A percentile compares a stretch with the other conserved stretches of the same genome.
Evolutionary conservation across 1,284 basidiomycete species (phyloP).

Genomic region (Polyporus tsugae): DNA sequence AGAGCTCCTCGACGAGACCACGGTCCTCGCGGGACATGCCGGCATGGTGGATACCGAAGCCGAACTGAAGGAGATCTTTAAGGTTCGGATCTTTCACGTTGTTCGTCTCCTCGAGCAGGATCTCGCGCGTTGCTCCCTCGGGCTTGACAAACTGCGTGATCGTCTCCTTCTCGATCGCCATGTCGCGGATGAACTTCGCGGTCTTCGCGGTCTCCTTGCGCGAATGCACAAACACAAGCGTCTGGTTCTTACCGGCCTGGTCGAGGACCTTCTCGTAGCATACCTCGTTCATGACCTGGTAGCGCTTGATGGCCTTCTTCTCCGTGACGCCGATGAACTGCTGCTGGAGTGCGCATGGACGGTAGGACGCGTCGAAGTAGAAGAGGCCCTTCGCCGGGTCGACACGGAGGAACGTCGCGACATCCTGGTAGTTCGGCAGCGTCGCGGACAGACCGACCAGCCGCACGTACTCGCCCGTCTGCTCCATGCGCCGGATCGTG

Average conservation of each 20-base stretch:
- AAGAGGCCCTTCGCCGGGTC: conserved; percentile 94
- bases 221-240: conserved; percentile 97
- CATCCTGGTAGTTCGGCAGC: conserved; percentile 97
- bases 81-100: conserved; percentile 89
- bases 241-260: conserved; percentile 91
- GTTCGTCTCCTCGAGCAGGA: conserved; percentile 85
- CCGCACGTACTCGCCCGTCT: conserved; percentile 91
- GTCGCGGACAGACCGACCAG: conserved; percentile 97
- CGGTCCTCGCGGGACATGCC: conserved; percentile 97
- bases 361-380: conserved; percentile 95
- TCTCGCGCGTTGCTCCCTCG: conserved; percentile 89
- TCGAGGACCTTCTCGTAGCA: conserved; percentile 99
- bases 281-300: conserved; percentile 98
- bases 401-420: conserved; percentile 98
- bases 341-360: conserved; percentile 95
- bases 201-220: conserved; percentile 99
- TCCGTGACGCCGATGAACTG: conserved; percentile 99
- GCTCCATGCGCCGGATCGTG: conserved; percentile 95
- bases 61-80: conserved; percentile 93
- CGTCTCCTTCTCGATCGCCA: conserved; percentile 96
- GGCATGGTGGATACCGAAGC: conserved; percentile 99
- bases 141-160: conserved; percentile 95
- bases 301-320: conserved; percentile 99
- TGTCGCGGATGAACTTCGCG: conserved; percentile 93
- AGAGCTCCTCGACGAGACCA: conserved; percentile 93